These are phyloP conservation scores for Drosera capensis DNA, from an alignment of 148 eudicot species.

Conservation along the genomic window DNA sequence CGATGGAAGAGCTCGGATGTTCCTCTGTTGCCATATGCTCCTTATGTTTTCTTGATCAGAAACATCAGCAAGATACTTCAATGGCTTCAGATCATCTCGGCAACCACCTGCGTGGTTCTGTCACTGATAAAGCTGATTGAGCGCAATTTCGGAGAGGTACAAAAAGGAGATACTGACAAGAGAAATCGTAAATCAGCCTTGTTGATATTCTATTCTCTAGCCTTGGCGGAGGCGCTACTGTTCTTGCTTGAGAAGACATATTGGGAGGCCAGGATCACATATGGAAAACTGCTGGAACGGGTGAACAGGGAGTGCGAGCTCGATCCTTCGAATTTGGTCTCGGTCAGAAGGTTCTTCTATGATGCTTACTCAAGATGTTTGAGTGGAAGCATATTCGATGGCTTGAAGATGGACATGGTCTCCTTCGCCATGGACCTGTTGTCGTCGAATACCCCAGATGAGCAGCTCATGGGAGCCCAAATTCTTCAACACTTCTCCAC, in stretches of 20 bases:
- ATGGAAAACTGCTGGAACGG: constrained; percentile 33
- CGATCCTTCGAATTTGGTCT: constrained; percentile 42
- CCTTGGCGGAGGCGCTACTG: constrained; percentile 71
- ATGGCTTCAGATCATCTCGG: constrained; percentile 63
- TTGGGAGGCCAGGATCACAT: constrained; percentile 58
- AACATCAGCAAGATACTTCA: constrained; percentile 58
- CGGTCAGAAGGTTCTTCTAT: constrained; percentile 65
- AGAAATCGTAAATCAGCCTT: constrained; percentile 57
- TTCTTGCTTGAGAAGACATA: constrained; percentile 71
- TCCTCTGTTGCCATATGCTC: constrained; percentile 54
- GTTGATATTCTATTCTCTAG: constrained; percentile 57
- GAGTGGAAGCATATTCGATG: constrained; percentile 78
- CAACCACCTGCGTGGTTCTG: constrained; percentile 49
- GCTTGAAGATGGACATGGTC: constrained; percentile 90
- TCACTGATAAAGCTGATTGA: constrained; percentile 49
- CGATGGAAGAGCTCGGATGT: constrained; percentile 53
- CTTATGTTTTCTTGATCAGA: constrained; percentile 47
- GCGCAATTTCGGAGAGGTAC: constrained; percentile 42
- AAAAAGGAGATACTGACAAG: constrained; percentile 45
- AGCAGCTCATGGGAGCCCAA: constrained; percentile 65
- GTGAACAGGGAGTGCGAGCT: constrained; percentile 56
- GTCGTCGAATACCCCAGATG: constrained; percentile 54
- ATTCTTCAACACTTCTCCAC: constrained; percentile 36
- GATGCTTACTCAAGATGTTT: constrained; percentile 82
- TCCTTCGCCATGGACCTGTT: constrained; percentile 74